These are phyloP conservation scores for Kluyveromyces starmeri DNA, from an alignment of 805 yeast genomes.

Conservation along the genomic window DNA sequence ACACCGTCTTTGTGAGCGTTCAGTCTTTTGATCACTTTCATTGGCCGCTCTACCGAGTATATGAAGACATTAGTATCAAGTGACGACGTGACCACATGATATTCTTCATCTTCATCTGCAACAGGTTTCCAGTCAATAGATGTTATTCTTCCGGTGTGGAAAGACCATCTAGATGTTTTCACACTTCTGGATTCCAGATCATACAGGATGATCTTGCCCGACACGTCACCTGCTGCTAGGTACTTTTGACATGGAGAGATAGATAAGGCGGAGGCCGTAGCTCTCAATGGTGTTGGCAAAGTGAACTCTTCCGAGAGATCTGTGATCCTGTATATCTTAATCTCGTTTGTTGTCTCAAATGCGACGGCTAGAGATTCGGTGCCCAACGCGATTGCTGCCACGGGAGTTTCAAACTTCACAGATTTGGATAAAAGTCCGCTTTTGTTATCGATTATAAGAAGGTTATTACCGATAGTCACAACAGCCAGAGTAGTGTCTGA, in stretches of 20 bases:
- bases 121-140: slow-evolving; percentile 60
- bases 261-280: slow-evolving; percentile 53
- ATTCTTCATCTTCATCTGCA: slow-evolving; percentile 39
- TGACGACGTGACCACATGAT: slow-evolving; percentile 69
- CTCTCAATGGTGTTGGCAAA: slow-evolving; percentile 40
- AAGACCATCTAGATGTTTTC: slow-evolving; percentile 88
- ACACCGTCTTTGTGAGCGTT: slow-evolving; percentile 90
- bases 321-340: slow-evolving; percentile 33
- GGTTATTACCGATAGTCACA: slow-evolving; percentile 37
- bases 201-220: slow-evolving; percentile 80
- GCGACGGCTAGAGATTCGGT: slow-evolving; percentile 42
- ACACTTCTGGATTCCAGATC: slow-evolving; percentile 43
- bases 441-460: slow-evolving; percentile 28
- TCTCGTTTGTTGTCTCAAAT: slow-evolving; percentile 31
- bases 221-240: slow-evolving; percentile 77
- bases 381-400: slow-evolving; percentile 40
- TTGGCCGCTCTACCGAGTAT: slow-evolving; percentile 72
- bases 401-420: slow-evolving; percentile 30
- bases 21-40: slow-evolving; percentile 60
- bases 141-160: slow-evolving; percentile 78
- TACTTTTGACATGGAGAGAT: slow-evolving; percentile 62
- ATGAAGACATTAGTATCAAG: slow-evolving; percentile 74
- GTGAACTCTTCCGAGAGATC: slow-evolving; percentile 27
- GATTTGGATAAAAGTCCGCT: slow-evolving; percentile 26
- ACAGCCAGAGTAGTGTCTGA: slow-evolving; percentile 33